A percentile compares a stretch with the other conserved stretches of the same genome.
phyloP scores from a whole-genome alignment of 805 yeast species.

The Metschnikowia similis region DNA sequence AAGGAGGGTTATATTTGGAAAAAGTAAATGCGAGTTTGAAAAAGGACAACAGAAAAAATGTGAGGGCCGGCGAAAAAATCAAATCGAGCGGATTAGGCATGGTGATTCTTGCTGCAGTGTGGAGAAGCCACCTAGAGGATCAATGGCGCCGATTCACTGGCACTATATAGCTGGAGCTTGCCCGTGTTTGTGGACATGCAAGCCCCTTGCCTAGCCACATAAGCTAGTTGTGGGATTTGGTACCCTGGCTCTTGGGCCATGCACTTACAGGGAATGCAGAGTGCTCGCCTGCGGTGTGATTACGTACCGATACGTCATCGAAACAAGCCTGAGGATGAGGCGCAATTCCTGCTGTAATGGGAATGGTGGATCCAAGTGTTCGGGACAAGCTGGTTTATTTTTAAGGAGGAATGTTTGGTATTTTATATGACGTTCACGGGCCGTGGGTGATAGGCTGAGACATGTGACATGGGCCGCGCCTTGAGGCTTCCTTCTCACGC shows the following conservation, averaged over 20 bases:
- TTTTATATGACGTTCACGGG: neutral
- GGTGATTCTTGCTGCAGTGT: neutral
- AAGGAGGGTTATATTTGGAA: conserved; percentile 2
- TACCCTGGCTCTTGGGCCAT: too few species aligned
- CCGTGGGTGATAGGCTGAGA: too few species aligned
- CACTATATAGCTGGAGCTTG: too few species aligned
- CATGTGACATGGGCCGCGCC: too few species aligned
- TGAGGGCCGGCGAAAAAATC: neutral
- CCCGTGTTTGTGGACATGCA: neutral
- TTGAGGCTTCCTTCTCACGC: too few species aligned
- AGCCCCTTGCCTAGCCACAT: too few species aligned
- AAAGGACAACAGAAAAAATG: conserved; percentile 5
- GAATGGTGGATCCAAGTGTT: too few species aligned
- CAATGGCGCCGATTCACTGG: neutral
- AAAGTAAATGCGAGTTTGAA: conserved; percentile 3
- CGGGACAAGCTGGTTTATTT: too few species aligned
- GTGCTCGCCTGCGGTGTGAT: neutral
- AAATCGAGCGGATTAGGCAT: conserved; percentile 1
- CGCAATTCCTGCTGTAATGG: neutral
- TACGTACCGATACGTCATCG: neutral
- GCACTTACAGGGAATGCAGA: neutral
- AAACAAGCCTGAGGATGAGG: neutral
- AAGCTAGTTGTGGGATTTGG: too few species aligned
- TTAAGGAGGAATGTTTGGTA: neutral
- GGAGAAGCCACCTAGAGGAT: neutral